Percentiles rank a stretch among this genome's conserved stretches.
Conservation (phyloP, 345 rosid genomes). For the Eucalyptus tenuipes region DNA sequence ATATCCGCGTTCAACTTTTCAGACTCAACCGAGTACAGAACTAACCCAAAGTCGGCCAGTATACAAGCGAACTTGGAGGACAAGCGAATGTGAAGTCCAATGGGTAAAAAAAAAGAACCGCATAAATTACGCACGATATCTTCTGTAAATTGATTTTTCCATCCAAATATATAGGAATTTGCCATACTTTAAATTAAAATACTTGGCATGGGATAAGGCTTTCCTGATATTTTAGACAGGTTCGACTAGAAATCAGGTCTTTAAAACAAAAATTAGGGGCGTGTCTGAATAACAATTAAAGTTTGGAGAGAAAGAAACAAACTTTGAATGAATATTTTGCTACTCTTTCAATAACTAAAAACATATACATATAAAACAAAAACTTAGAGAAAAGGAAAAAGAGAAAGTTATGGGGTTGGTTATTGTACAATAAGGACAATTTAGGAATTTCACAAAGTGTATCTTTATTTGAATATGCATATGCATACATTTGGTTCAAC, state of each 20-base stretch:
- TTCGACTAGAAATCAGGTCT: background rate
- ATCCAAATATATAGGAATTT: background rate
- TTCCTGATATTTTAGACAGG: background rate
- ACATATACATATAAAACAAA: background rate
- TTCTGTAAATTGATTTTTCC: background rate
- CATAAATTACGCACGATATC: conserved; percentile 7
- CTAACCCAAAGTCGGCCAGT: background rate
- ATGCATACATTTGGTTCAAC: rapidly evolving
- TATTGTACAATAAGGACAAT: background rate
- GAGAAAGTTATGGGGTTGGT: background rate
- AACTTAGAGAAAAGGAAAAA: background rate
- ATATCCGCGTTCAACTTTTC: conserved; percentile 76
- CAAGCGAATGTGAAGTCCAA: conserved; percentile 93
- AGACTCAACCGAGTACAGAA: conserved; percentile 25
- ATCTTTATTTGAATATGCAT: background rate
- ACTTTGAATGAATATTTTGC: background rate
- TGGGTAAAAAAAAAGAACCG: conserved; percentile 88
- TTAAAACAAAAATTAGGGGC: background rate
- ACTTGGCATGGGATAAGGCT: background rate
- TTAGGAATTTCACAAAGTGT: background rate
- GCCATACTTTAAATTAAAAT: background rate
- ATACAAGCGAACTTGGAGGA: conserved; percentile 56
- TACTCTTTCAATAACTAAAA: background rate
- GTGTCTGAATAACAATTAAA: background rate
- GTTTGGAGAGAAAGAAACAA: background rate